Evolutionary conservation across 306 rosid genomes (phyloP), one percentile per base, ranked within the genome.

Genomic region (Dryas alaskensis): DNA sequence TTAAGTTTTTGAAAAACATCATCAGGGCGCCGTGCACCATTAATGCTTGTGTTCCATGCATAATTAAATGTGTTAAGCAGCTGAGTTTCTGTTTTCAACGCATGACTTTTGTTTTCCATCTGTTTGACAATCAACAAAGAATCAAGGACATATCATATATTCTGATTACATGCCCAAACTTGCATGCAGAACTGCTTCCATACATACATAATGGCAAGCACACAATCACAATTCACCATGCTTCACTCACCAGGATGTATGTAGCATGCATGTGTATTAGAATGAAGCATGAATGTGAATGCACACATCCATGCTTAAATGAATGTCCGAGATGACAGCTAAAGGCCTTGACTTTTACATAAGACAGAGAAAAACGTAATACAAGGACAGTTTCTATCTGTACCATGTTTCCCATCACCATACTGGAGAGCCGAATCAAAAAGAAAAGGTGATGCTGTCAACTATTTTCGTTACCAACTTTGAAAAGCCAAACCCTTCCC

Each of bases 21-120:
- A 54, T 77, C 67, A 17, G 83, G 93, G 59, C 92, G 87, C 1
- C 89, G 67, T 39, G 65, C 73, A 46, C 96, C 96, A 69, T 93
- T 93, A 16, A 7, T 62, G 75, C 64, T 65, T 12, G 87, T 58
- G 84, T 89, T 93, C 98, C 98, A 93, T 13, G 96, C 97, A 79
- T 87, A 91, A 83, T 93, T 97, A 78, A 91, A 93, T 78, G 85
- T 86, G 31, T 49, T 73, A 25, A 93, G 98, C 61, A 93, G 86
- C 78, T 67, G 84, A 72, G 73, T 65, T 82, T 93, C 96, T 61
- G 87, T 93, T 76, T 65, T 74, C 70, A 51, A 59, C 16, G 93
- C 98, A 37, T 84, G 79, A 49, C 84, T 81, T 81, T 91, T 89
- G 80, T 51, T 87, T 71, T 84, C 79, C 97, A 87, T 88, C 97